Percentiles rank a stretch among this genome's conserved stretches.
These are phyloP conservation scores for Candida sojae DNA, from an alignment of 1,139 yeast genomes.

Conservation along the genomic window DNA sequence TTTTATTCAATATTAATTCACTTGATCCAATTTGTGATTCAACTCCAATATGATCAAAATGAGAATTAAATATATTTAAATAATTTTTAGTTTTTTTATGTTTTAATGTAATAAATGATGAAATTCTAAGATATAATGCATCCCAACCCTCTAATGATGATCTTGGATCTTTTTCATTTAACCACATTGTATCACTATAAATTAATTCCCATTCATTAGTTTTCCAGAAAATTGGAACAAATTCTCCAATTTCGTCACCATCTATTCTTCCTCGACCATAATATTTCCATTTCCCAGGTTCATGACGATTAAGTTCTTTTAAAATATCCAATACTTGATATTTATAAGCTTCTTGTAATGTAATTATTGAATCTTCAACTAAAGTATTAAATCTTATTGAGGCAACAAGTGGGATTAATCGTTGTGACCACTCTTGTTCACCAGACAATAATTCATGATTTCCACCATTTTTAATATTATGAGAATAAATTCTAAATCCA, in stretches of 20 bases:
- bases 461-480: conserved; percentile 40
- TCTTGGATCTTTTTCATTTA: conserved; percentile 30
- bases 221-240: conserved; percentile 34
- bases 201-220: conserved; percentile 33
- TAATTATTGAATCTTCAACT: conserved; percentile 26
- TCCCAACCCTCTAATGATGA: conserved; percentile 52
- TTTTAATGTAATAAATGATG: conserved; percentile 44
- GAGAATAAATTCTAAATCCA: conserved; percentile 37
- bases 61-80: conserved; percentile 55
- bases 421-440: conserved; percentile 31
- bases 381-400: conserved; percentile 31
- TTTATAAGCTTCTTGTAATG: conserved; percentile 39
- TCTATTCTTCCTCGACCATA: conserved; percentile 39
- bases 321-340: conserved; percentile 35
- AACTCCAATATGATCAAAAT: conserved; percentile 56
- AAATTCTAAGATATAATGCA: conserved; percentile 50
- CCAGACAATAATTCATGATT: conserved; percentile 27
- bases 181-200: conserved; percentile 36
- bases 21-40: conserved; percentile 50
- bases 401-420: conserved; percentile 25
- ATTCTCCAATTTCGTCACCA: conserved; percentile 34
- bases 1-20: conserved; percentile 41
- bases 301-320: conserved; percentile 27
- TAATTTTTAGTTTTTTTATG: conserved; percentile 26
- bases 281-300: conserved; percentile 27